Conservation (phyloP, 352 stramenopile species). For the Thalassiosira mediterranea region DNA sequence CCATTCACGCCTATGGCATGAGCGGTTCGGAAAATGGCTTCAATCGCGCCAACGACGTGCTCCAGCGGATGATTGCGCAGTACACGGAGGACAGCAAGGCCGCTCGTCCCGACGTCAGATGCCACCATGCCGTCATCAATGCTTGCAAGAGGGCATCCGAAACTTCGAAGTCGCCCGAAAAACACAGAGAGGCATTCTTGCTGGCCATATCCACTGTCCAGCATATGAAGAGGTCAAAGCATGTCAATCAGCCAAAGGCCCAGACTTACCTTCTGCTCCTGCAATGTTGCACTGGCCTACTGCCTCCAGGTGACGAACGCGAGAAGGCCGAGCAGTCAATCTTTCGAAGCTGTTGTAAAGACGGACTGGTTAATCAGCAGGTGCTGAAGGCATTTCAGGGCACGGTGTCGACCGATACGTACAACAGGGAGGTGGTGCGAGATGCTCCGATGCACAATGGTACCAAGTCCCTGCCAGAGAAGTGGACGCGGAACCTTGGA, state of each 20-base stretch:
- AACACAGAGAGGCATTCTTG: slow-evolving; percentile 45
- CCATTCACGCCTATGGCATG: slow-evolving; percentile 54
- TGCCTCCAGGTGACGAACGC: slow-evolving; percentile 35
- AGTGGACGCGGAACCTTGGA: slow-evolving; percentile 53
- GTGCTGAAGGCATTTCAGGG: slow-evolving; percentile 51
- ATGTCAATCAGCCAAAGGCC: slow-evolving; percentile 28
- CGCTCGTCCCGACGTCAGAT: slow-evolving; percentile 37
- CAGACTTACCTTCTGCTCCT: slow-evolving; percentile 48
- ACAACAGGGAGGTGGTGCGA: slow-evolving; percentile 50
- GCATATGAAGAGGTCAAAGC: slow-evolving; percentile 45
- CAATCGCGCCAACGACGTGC: slow-evolving; percentile 43
- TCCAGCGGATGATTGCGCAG: slow-evolving; percentile 51
- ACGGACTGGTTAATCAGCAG: slow-evolving; percentile 47
- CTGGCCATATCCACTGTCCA: slow-evolving; percentile 51
- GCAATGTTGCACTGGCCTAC: slow-evolving; percentile 33
- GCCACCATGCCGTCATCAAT: slow-evolving; percentile 51
- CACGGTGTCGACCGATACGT: slow-evolving; percentile 27
- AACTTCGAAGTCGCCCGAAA: slow-evolving; percentile 12
- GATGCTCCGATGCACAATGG: slow-evolving; percentile 41
- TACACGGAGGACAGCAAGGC: slow-evolving; percentile 34
- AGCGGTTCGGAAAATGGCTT: slow-evolving; percentile 44
- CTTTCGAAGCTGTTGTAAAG: slow-evolving; percentile 52
- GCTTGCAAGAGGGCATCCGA: slow-evolving; percentile 29
- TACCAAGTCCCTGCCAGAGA: slow-evolving; percentile 43
- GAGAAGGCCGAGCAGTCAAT: slow-evolving; percentile 50